Conservation (phyloP, 1,284 basidiomycete species). For the Fistulinella cinereoalba region DNA sequence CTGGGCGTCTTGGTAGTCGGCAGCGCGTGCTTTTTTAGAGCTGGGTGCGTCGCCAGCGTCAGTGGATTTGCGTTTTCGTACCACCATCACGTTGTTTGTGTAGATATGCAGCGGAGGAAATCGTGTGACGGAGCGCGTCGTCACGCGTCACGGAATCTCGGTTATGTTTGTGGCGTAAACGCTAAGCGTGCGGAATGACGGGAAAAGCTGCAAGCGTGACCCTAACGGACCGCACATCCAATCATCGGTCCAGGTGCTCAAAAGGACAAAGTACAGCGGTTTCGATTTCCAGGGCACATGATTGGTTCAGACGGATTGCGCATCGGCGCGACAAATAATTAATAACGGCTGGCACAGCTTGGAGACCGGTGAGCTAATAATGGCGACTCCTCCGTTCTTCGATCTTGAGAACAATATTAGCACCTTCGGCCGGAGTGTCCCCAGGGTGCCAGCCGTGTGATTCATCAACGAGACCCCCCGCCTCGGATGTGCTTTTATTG, state of each 20-base stretch:
- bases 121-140: conserved; percentile 22
- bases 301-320: too few relatives aligned
- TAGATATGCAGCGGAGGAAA: conserved; percentile 4
- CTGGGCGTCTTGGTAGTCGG: conserved; percentile 34
- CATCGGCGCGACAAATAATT: too few relatives aligned
- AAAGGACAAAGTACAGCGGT: too few relatives aligned
- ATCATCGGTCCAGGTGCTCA: too few relatives aligned
- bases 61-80: conserved; percentile 39
- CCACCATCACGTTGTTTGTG: conserved; percentile 10
- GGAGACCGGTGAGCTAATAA: conserved; percentile 3
- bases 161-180: too few relatives aligned
- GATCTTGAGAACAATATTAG: neutral
- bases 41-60: conserved; percentile 20
- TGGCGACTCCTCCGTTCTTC: neutral
- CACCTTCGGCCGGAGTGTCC: neutral
- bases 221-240: too few relatives aligned
- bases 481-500: too few relatives aligned
- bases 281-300: too few relatives aligned
- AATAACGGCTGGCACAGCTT: too few relatives aligned
- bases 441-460: neutral
- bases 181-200: too few relatives aligned
- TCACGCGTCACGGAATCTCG: conserved; percentile 25
- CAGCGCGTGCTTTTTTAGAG: conserved; percentile 34
- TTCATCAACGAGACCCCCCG: neutral
- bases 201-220: too few relatives aligned